phyloP scores from a whole-genome alignment of 1,139 yeast species.

The Blastobotrys malaysiensis region DNA sequence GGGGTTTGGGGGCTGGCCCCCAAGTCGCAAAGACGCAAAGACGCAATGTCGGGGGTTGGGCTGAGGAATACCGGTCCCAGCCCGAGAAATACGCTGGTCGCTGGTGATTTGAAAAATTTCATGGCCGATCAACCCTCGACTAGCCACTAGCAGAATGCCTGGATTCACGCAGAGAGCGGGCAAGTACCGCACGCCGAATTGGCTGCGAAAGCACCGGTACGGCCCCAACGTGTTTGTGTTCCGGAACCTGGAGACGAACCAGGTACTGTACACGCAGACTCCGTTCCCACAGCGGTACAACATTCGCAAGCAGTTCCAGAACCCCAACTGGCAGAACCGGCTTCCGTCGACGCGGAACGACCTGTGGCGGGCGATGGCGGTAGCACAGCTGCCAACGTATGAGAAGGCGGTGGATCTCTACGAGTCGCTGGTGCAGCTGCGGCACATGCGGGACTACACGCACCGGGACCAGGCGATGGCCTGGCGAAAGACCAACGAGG shows the following conservation, averaged over 20 bases:
- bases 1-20: no score
- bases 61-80: background rate
- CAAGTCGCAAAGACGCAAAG: no score
- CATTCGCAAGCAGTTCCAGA: slow-evolving; percentile 55
- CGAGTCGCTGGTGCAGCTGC: slow-evolving; percentile 66
- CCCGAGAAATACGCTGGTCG: background rate
- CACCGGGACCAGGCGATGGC: slow-evolving; percentile 56
- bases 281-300: slow-evolving; percentile 59
- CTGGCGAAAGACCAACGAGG: slow-evolving; percentile 66
- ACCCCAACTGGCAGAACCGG: slow-evolving; percentile 87
- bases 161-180: slow-evolving; percentile 15
- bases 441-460: slow-evolving; percentile 62
- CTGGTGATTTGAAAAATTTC: background rate
- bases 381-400: slow-evolving; percentile 62
- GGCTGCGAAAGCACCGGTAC: slow-evolving; percentile 50
- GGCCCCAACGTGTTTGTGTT: slow-evolving; percentile 83
- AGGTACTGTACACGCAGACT: slow-evolving; percentile 81
- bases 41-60: no score
- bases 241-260: slow-evolving; percentile 83
- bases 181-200: slow-evolving; percentile 28
- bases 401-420: slow-evolving; percentile 69
- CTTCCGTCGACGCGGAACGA: slow-evolving; percentile 73
- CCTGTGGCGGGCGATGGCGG: slow-evolving; percentile 88
- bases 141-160: slow-evolving; percentile 6
- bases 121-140: background rate